Conservation (phyloP, 192 early-diverging fungal species). For the Podila minutissima region DNA sequence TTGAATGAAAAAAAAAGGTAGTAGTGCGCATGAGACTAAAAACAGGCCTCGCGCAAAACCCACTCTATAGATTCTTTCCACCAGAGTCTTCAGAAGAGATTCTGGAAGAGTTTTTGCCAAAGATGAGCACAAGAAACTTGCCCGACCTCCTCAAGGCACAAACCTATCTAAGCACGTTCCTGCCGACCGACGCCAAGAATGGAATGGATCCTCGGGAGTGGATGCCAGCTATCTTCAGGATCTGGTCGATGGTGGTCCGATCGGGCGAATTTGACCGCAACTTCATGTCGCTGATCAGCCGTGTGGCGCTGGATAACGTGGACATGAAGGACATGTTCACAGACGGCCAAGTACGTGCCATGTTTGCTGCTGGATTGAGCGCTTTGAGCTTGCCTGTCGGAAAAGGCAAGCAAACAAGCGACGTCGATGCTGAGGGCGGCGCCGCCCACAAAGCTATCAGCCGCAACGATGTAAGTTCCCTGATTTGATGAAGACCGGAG, state of each 20-base stretch:
- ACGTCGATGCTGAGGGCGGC: slow-evolving; percentile 60
- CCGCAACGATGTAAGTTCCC: slow-evolving; percentile 48
- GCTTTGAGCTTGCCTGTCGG: slow-evolving; percentile 68
- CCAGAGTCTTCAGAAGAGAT: slow-evolving; percentile 73
- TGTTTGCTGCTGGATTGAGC: slow-evolving; percentile 62
- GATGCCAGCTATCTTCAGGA: slow-evolving; percentile 84
- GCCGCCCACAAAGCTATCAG: slow-evolving; percentile 50
- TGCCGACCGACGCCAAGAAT: slow-evolving; percentile 64
- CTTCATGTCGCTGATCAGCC: slow-evolving; percentile 77
- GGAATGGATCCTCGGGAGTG: slow-evolving; percentile 64
- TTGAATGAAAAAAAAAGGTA: too few relatives aligned
- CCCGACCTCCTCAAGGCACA: slow-evolving; percentile 63
- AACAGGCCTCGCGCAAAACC: too few relatives aligned
- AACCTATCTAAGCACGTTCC: slow-evolving; percentile 73
- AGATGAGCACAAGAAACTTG: slow-evolving; percentile 75
- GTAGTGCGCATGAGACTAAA: too few relatives aligned
- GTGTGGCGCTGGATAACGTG: slow-evolving; percentile 67
- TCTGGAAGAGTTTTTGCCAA: slow-evolving; percentile 80
- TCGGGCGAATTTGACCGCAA: slow-evolving; percentile 70
- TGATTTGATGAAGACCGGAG: slow-evolving; percentile 22
- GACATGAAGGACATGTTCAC: slow-evolving; percentile 64
- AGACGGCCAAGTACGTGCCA: slow-evolving; percentile 61
- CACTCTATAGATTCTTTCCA: slow-evolving; percentile 69
- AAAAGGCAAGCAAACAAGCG: slow-evolving; percentile 54
- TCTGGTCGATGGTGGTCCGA: slow-evolving; percentile 81